Evolutionary conservation across 2,329 filamentous ascomycete genomes (phyloP).

Genomic region (Apiospora malaysiana): DNA sequence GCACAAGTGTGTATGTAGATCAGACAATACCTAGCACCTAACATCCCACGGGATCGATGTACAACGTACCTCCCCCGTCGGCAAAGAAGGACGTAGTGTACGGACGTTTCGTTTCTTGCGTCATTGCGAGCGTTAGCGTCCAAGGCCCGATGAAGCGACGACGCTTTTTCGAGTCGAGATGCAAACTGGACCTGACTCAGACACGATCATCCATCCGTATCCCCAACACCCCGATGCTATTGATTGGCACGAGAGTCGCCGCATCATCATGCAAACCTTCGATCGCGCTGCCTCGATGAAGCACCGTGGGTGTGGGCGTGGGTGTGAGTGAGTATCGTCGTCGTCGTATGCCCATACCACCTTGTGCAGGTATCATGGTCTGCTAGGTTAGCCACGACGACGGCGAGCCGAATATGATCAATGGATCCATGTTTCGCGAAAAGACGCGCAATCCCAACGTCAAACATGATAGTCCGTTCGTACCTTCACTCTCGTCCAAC

Average conservation of each 20-base stretch:
- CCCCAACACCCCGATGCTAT: not conserved
- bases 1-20: not conserved
- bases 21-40: not conserved
- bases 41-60: not conserved
- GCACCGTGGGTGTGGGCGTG: not conserved
- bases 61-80: not conserved
- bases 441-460: conserved; percentile 17
- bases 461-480: not conserved
- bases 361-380: not conserved
- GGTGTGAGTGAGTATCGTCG: not conserved
- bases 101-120: conserved; percentile 17
- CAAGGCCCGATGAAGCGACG: not conserved
- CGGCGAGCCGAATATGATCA: not conserved
- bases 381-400: not conserved
- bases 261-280: conserved; percentile 15
- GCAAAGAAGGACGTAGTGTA: not conserved
- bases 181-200: conserved; percentile 15
- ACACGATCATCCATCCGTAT: not conserved
- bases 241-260: conserved; percentile 9
- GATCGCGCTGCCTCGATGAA: not conserved
- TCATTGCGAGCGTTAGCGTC: conserved; percentile 9
- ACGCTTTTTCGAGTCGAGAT: conserved; percentile 14
- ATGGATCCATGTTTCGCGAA: not conserved
- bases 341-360: not conserved
- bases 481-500: not conserved